Evolutionary conservation across 139 green algal genomes (phyloP).

Genomic region (Nannochloris sp.): DNA sequence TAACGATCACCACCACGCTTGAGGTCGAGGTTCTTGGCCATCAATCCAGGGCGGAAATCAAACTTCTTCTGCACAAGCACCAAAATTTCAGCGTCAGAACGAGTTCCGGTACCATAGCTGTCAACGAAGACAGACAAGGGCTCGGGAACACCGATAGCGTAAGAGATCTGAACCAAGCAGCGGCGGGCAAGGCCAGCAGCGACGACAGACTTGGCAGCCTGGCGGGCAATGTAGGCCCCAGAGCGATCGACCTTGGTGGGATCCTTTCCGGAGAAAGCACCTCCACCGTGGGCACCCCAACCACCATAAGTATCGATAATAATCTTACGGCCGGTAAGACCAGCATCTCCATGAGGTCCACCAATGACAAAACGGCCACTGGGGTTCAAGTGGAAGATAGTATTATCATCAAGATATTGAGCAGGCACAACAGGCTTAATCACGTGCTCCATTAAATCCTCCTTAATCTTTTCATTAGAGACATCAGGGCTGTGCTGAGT

Average conservation of each 20-base stretch:
- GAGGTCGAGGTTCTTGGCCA: slow-evolving; percentile 86
- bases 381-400: slow-evolving; percentile 99
- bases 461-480: slow-evolving; percentile 93
- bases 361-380: slow-evolving; percentile 96
- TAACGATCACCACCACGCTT: slow-evolving; percentile 85
- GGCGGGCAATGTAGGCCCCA: slow-evolving; percentile 96
- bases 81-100: slow-evolving; percentile 86
- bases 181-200: slow-evolving; percentile 80
- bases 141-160: slow-evolving; percentile 95
- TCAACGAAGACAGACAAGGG: slow-evolving; percentile 96
- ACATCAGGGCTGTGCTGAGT: slow-evolving; percentile 93
- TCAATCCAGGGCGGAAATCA: slow-evolving; percentile 92
- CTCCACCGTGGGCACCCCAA: slow-evolving; percentile 97
- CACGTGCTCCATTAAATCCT: slow-evolving; percentile 94
- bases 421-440: slow-evolving; percentile 97
- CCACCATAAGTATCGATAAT: slow-evolving; percentile 99
- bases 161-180: slow-evolving; percentile 84
- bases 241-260: slow-evolving; percentile 80
- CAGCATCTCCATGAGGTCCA: slow-evolving; percentile 94
- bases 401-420: slow-evolving; percentile 98
- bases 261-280: slow-evolving; percentile 96
- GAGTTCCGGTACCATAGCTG: slow-evolving; percentile 93
- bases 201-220: slow-evolving; percentile 97
- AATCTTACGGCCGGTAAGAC: slow-evolving; percentile 98
- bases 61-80: slow-evolving; percentile 70